Conservation (phyloP, 1,284 basidiomycete species). For the Malassezia slooffiae region DNA sequence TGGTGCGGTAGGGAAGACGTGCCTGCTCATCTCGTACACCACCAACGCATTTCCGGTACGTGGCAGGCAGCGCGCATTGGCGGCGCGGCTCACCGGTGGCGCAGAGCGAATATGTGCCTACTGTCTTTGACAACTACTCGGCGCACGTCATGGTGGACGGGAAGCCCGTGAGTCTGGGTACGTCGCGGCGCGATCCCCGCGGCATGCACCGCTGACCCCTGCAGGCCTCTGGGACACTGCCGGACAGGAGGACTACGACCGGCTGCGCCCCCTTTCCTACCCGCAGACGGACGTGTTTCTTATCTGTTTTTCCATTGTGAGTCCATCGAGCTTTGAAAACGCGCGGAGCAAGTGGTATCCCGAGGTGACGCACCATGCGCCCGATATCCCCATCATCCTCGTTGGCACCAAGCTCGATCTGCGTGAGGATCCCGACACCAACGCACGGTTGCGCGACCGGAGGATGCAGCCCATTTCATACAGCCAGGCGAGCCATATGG, state of each 20-base stretch:
- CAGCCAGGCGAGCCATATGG: conserved; percentile 77
- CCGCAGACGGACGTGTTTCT: conserved; percentile 99
- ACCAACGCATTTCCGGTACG: conserved; percentile 45
- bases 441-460: conserved; percentile 83
- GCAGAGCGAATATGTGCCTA: conserved; percentile 38
- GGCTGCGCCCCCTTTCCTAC: conserved; percentile 91
- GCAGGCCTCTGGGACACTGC: conserved; percentile 37
- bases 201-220: background rate
- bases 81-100: background rate
- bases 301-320: conserved; percentile 96
- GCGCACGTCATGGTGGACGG: conserved; percentile 90
- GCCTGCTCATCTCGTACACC: conserved; percentile 45
- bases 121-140: conserved; percentile 89
- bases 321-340: conserved; percentile 95
- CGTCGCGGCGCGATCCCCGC: conserved; percentile 62
- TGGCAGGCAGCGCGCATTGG: background rate
- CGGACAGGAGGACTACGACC: conserved; percentile 59
- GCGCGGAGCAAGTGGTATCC: conserved; percentile 73
- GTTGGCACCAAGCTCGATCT: conserved; percentile 97
- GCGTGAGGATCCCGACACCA: conserved; percentile 80
- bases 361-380: conserved; percentile 66
- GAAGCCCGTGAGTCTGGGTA: conserved; percentile 89
- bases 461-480: conserved; percentile 90
- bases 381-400: conserved; percentile 77
- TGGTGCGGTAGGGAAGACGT: conserved; percentile 47